Conservation (phyloP, 2,329 filamentous ascomycete species). For the Hortaea sp. region DNA sequence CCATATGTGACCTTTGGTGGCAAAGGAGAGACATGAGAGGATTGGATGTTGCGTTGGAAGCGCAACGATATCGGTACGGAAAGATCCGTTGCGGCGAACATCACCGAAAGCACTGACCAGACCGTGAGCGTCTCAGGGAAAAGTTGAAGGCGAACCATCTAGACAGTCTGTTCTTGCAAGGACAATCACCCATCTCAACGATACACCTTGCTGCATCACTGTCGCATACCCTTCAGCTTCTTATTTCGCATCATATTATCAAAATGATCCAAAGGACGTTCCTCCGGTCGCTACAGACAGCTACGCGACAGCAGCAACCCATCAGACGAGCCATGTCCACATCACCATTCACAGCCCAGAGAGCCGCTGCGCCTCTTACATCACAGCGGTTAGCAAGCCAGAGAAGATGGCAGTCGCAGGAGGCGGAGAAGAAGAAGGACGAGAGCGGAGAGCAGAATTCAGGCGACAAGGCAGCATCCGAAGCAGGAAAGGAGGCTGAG, state of each 20-base stretch:
- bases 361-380: slow-evolving; percentile 16
- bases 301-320: slow-evolving; percentile 17
- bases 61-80: neutral
- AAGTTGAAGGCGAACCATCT: neutral
- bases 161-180: neutral
- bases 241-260: slow-evolving; percentile 13
- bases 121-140: neutral
- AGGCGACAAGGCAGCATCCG: slow-evolving; percentile 20
- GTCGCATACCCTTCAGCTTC: neutral
- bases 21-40: no score
- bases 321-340: slow-evolving; percentile 17
- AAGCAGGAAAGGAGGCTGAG: slow-evolving; percentile 28
- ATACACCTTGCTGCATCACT: neutral
- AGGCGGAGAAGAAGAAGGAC: slow-evolving; percentile 33
- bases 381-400: slow-evolving; percentile 23
- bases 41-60: no score
- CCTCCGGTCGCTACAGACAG: slow-evolving; percentile 36
- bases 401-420: slow-evolving; percentile 36
- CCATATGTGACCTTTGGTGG: no score
- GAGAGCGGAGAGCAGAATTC: slow-evolving; percentile 22
- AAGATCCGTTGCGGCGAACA: neutral
- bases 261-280: slow-evolving; percentile 42
- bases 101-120: neutral
- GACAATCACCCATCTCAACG: neutral
- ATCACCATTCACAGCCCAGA: slow-evolving; percentile 12